Base-by-base conservation (phyloP, 2,329 filamentous ascomycete genomes). In the Colletotrichum sp. region DNA sequence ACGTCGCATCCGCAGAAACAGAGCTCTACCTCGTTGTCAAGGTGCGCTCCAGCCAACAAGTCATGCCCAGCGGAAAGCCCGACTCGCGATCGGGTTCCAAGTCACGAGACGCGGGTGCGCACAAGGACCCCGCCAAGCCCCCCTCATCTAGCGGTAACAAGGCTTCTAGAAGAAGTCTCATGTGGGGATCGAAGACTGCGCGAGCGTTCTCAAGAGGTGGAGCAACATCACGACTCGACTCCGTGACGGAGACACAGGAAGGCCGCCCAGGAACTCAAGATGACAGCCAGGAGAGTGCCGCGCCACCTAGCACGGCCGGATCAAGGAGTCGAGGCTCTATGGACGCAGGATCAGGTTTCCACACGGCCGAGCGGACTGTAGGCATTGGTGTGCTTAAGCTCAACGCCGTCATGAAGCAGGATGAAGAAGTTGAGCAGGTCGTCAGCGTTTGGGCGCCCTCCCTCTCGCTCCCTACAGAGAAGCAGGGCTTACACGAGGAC, bases 11-110 rank as follows among this genome's bases (percentile, higher is more conserved):
- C 4, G 89, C 91, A 10, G 94, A 94, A 64, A 91, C 92, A 5
- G 94, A 95, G 67, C 86, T 99, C 24, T 98, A 94, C 82, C 89
- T 99, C 2, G 93, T 98, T 5, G 94, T 97, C 78, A 95, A 94
- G 80, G 91, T 98, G 9, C 90, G 95, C 65, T 90, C 92, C 5
- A 84, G 87, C 1, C 89, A 92, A 74, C 89, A 90, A 64, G 84
- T 92, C 7, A 77, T 85, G 15, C 78, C 83, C 7, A 72, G 77
- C 5, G 81, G 83, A 15, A 89, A 90, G 75, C 89, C 90, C 2
- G 81, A 84, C 9, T 92, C 91, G 6, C 87, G 90, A 67, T 88
- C 89, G 8, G 90, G 90, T 24, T 85, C 87, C 1, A 85, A 85
- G 15, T 83, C 84, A 4, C 86, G 88, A 43, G 92, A 80, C 88